A percentile compares a stretch with the other conserved stretches of the same genome.
Conservation (phyloP, 495 filamentous ascomycete species). For the Neurospora sp. region DNA sequence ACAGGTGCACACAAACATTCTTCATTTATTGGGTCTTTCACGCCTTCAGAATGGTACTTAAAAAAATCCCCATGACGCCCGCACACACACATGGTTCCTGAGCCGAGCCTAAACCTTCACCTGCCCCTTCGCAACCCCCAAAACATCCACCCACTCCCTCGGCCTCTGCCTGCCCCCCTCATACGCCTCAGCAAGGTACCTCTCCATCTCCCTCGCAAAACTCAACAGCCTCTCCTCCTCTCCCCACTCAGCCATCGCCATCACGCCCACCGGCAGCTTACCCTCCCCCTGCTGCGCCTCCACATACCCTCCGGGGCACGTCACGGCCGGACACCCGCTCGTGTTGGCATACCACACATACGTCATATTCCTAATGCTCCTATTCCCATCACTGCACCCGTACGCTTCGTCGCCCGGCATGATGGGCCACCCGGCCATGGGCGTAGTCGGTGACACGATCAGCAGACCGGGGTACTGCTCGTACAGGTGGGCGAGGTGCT, state of each 20-base stretch:
- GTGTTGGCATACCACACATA: constrained; percentile 86
- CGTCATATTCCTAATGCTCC: constrained; percentile 67
- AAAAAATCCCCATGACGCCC: background rate
- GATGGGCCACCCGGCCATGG: constrained; percentile 63
- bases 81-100: background rate
- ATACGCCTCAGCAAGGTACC: constrained; percentile 27
- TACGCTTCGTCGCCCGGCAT: constrained; percentile 39
- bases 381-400: constrained; percentile 68
- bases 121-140: constrained; percentile 18
- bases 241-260: constrained; percentile 88
- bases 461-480: constrained; percentile 62
- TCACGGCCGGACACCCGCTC: constrained; percentile 69
- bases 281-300: constrained; percentile 37
- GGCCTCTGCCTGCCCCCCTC: constrained; percentile 29
- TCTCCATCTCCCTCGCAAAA: constrained; percentile 63
- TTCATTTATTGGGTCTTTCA: too few species aligned
- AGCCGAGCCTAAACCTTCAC: background rate
- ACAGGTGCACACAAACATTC: too few species aligned
- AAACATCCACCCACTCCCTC: constrained; percentile 33
- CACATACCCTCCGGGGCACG: constrained; percentile 64
- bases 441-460: constrained; percentile 70
- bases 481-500: constrained; percentile 67
- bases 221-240: constrained; percentile 65
- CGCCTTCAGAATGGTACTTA: too few species aligned
- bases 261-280: constrained; percentile 63